Evolutionary conservation across 2,329 filamentous ascomycete genomes (phyloP).

Genomic region (Stemphylium lycopersici): DNA sequence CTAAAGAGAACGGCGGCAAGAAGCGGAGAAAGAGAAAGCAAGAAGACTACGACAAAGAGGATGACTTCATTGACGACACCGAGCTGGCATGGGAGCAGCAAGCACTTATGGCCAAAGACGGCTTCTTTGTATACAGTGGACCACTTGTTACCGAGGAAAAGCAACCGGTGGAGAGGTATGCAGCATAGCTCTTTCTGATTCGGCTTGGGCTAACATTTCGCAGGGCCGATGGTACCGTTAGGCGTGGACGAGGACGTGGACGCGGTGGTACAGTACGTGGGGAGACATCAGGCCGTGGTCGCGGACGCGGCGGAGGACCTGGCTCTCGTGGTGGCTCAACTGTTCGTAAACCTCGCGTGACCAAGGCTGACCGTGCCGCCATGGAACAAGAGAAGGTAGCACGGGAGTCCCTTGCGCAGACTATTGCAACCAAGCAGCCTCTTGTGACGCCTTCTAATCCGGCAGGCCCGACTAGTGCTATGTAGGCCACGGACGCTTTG

Average conservation of each 20-base stretch:
- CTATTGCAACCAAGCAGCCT: constrained; percentile 35
- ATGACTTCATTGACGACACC: constrained; percentile 83
- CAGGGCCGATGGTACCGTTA: constrained; percentile 75
- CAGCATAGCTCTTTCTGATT: constrained; percentile 14
- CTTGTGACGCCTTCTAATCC: constrained; percentile 14
- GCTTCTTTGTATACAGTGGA: constrained; percentile 97
- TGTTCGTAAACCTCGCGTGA: constrained; percentile 81
- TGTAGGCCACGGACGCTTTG: constrained; percentile 7
- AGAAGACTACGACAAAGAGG: constrained; percentile 71
- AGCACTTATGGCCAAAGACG: constrained; percentile 90
- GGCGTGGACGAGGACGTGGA: constrained; percentile 66
- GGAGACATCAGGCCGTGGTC: constrained; percentile 48
- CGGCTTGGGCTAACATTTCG: constrained; percentile 32
- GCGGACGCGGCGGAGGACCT: constrained; percentile 61
- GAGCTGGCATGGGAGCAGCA: constrained; percentile 95
- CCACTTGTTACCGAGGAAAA: constrained; percentile 90
- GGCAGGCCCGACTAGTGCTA: constrained; percentile 17
- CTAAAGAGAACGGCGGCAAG: constrained; percentile 61
- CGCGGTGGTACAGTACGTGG: constrained; percentile 56
- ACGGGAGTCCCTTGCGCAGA: constrained; percentile 62
- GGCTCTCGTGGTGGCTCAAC: constrained; percentile 78
- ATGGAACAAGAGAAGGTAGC: constrained; percentile 83
- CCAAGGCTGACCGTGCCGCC: constrained; percentile 81
- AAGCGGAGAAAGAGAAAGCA: constrained; percentile 81
- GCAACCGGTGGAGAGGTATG: constrained; percentile 66